A percentile compares a stretch with the other conserved stretches of the same genome.
Evolutionary conservation across 2,329 filamentous ascomycete species (phyloP).

Genomic region (Teratosphaeria zuluensis): DNA sequence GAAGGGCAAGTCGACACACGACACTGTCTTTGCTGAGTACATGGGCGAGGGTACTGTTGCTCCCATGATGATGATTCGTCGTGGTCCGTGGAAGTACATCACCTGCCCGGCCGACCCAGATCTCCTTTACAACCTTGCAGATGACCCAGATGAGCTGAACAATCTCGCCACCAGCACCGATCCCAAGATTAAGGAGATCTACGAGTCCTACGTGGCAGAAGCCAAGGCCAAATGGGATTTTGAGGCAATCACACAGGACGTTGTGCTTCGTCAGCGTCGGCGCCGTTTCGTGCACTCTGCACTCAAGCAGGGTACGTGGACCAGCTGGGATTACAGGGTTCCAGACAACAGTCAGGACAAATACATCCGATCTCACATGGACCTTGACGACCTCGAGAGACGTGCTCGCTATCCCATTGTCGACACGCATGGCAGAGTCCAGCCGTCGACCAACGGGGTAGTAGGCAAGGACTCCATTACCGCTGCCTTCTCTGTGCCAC

Average conservation of each 20-base stretch:
- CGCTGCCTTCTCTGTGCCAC: constrained; percentile 13
- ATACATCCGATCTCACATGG: constrained; percentile 77
- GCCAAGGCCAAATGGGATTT: constrained; percentile 72
- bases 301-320: constrained; percentile 64
- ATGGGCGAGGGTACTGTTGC: constrained; percentile 85
- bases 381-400: constrained; percentile 70
- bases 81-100: constrained; percentile 83
- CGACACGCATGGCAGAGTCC: constrained; percentile 32
- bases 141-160: constrained; percentile 66
- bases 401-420: constrained; percentile 60
- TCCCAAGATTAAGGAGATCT: constrained; percentile 29
- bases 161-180: constrained; percentile 51
- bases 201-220: constrained; percentile 61
- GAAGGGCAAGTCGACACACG: constrained; percentile 55
- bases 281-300: constrained; percentile 72
- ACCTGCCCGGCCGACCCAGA: constrained; percentile 75
- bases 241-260: constrained; percentile 61
- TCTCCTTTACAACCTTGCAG: constrained; percentile 70
- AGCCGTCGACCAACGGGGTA: constrained; percentile 8
- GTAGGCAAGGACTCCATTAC: constrained; percentile 14
- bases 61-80: constrained; percentile 88
- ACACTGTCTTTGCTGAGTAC: constrained; percentile 91
- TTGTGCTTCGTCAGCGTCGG: constrained; percentile 67
- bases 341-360: constrained; percentile 52
- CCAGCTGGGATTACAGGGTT: constrained; percentile 80